These are phyloP conservation scores for Coffea canephora DNA, from an alignment of 257 asterid genomes.

Conservation along the genomic window DNA sequence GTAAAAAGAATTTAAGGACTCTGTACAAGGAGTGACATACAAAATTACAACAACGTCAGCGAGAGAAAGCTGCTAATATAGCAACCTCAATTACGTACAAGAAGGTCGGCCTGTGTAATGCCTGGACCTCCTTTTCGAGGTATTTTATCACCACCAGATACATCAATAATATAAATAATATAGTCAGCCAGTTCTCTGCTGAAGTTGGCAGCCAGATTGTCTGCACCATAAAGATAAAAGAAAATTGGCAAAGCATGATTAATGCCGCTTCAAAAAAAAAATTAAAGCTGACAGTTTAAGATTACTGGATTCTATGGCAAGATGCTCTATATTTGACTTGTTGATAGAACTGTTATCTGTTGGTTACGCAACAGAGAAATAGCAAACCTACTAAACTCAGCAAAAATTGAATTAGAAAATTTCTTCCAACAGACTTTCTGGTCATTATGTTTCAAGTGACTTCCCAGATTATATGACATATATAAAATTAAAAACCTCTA, in stretches of 20 bases:
- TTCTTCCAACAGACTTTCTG: background rate
- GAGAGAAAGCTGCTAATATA: background rate
- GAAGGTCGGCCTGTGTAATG: conserved; percentile 95
- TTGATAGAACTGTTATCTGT: background rate
- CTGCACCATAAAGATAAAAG: conserved; percentile 34
- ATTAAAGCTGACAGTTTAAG: background rate
- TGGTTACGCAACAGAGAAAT: background rate
- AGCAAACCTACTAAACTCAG: background rate
- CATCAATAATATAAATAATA: conserved; percentile 89
- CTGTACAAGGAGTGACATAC: background rate
- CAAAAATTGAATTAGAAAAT: background rate
- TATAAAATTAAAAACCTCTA: background rate
- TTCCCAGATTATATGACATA: background rate
- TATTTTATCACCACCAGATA: conserved; percentile 90
- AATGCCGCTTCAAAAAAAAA: background rate
- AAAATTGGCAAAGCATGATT: background rate
- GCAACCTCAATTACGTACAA: conserved; percentile 40
- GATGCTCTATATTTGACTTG: background rate
- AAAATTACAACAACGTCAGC: background rate
- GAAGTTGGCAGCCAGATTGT: conserved; percentile 92
- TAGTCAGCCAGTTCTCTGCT: conserved; percentile 95
- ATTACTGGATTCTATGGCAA: background rate
- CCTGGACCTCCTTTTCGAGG: conserved; percentile 99
- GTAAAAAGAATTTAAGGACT: background rate
- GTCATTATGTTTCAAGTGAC: background rate